phyloP scores from a whole-genome alignment of 2,329 filamentous ascomycete genomes.

The Fusarium agapanthi region DNA sequence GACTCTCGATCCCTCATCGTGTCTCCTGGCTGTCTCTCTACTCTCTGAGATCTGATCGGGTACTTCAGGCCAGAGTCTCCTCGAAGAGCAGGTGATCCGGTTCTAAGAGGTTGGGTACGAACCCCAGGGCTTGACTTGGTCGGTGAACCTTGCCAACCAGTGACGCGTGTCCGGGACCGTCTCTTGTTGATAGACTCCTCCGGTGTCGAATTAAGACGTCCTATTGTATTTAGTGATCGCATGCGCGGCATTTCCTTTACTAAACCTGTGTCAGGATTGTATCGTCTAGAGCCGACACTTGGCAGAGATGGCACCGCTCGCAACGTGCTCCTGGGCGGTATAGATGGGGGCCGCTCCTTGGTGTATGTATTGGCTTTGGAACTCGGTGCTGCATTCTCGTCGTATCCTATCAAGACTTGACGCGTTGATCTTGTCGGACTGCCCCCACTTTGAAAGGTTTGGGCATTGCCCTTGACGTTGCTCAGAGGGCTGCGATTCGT shows the following conservation, averaged over 20 bases:
- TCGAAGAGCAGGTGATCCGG: constrained; percentile 5
- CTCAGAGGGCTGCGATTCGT: constrained; percentile 20
- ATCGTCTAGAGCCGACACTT: constrained; percentile 9
- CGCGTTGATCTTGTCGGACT: neutral
- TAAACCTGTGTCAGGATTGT: neutral
- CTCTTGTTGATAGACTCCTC: constrained; percentile 36
- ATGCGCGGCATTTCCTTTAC: constrained; percentile 28
- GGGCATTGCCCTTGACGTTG: constrained; percentile 14
- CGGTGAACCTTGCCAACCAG: constrained; percentile 32
- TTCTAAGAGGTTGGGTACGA: constrained; percentile 18
- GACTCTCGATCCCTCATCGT: constrained; percentile 10
- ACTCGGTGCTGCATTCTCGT: constrained; percentile 35
- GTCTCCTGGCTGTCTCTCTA: constrained; percentile 2
- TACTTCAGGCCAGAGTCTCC: constrained; percentile 1
- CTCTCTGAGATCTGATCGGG: neutral
- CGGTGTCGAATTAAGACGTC: constrained; percentile 15
- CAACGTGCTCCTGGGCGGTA: constrained; percentile 32
- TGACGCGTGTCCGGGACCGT: constrained; percentile 28
- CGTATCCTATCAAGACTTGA: neutral
- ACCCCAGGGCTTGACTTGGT: constrained; percentile 44
- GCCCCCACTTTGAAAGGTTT: neutral
- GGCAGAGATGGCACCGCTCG: constrained; percentile 41
- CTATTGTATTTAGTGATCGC: constrained; percentile 41
- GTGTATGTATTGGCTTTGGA: neutral
- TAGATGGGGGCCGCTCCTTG: constrained; percentile 6